Percentiles rank a stretch among this genome's conserved stretches.
Evolutionary conservation across 2,329 filamentous ascomycete species (phyloP).

Genomic region (Fusarium xylarioides): DNA sequence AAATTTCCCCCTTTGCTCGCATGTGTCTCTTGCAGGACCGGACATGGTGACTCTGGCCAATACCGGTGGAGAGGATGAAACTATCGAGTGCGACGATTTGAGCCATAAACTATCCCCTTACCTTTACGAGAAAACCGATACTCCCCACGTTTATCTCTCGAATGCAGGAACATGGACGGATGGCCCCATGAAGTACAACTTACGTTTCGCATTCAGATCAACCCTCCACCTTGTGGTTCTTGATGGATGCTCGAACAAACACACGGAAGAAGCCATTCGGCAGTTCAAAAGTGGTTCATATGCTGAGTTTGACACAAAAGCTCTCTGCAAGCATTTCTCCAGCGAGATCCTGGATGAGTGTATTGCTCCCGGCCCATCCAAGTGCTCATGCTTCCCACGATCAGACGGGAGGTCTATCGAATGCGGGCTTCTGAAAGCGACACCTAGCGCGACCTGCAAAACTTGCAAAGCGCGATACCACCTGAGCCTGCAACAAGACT

Average conservation of each 20-base stretch:
- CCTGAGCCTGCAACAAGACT: too few relatives aligned
- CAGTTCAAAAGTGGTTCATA: neutral
- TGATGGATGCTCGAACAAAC: neutral
- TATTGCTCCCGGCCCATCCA: neutral
- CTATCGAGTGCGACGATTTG: neutral
- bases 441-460: too few relatives aligned
- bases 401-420: neutral
- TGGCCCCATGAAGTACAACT: neutral
- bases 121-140: too few relatives aligned
- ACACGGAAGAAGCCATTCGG: neutral
- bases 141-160: too few relatives aligned
- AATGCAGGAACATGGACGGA: too few relatives aligned
- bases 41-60: neutral
- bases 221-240: neutral
- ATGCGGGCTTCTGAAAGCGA: too few relatives aligned
- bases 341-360: neutral
- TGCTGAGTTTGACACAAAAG: neutral
- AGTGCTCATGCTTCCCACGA: neutral
- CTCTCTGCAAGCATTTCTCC: neutral
- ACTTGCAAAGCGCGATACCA: too few relatives aligned
- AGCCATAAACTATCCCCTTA: neutral
- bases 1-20: neutral
- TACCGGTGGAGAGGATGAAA: too few relatives aligned
- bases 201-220: rapidly evolving
- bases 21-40: neutral